Percentiles rank a stretch among this genome's conserved stretches.
phyloP scores from a whole-genome alignment of 352 stramenopile genomes.

The Pythium sukuiense region DNA sequence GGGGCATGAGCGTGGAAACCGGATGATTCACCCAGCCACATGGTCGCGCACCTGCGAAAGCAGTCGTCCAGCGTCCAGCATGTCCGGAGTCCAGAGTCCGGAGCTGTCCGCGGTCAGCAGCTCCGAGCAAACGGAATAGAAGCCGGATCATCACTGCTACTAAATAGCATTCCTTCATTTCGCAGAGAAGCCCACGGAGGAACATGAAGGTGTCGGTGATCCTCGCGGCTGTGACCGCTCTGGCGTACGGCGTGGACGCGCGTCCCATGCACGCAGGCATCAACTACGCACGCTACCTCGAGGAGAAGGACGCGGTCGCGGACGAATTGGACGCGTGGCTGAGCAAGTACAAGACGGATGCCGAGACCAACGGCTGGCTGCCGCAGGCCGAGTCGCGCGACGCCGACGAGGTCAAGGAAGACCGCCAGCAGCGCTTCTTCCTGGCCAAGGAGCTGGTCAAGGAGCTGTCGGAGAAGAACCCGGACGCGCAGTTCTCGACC shows the following conservation, averaged over 20 bases:
- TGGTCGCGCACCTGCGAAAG: background rate
- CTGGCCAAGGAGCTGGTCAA: constrained; percentile 43
- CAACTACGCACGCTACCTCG: constrained; percentile 44
- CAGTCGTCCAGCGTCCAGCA: background rate
- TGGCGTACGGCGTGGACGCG: background rate
- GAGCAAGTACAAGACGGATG: constrained; percentile 26
- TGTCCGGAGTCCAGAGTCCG: background rate
- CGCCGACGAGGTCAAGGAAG: constrained; percentile 34
- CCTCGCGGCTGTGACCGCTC: background rate
- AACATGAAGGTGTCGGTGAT: background rate
- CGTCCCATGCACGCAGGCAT: constrained; percentile 25
- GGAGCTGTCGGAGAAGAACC: constrained; percentile 35
- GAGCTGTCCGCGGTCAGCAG: background rate
- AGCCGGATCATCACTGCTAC: background rate
- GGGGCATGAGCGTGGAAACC: background rate
- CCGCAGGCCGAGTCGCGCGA: constrained; percentile 17
- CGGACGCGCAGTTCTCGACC: constrained; percentile 40
- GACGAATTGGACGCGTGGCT: constrained; percentile 42
- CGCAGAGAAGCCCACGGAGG: background rate
- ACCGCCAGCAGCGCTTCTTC: constrained; percentile 48
- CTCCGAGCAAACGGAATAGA: background rate
- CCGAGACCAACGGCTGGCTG: constrained; percentile 20
- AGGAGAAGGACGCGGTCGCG: constrained; percentile 37
- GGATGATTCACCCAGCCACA: background rate
- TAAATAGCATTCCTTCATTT: background rate